These are phyloP conservation scores for Ophiostoma fasciatum DNA, from an alignment of 2,329 filamentous ascomycete genomes.

Conservation along the genomic window DNA sequence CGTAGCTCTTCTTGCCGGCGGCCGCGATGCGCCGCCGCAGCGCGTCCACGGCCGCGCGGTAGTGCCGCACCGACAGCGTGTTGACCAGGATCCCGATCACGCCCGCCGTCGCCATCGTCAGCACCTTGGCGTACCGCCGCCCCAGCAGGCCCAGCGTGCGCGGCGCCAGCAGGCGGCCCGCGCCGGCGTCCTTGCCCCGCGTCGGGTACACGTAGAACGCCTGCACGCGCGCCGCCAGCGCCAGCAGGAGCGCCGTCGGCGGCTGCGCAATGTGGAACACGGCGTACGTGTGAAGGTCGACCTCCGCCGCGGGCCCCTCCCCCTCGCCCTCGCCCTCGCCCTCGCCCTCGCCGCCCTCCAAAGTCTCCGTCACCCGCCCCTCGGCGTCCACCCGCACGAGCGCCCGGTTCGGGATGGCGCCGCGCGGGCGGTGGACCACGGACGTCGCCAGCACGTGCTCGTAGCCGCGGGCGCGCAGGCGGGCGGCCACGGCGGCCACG, in stretches of 20 bases:
- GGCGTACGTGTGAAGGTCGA: conserved; percentile 47
- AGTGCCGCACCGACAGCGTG: conserved; percentile 83
- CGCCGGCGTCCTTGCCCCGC: not conserved
- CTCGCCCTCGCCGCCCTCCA: conserved; percentile 19
- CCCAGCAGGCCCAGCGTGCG: conserved; percentile 47
- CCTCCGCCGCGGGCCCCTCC: conserved; percentile 13
- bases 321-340: not conserved
- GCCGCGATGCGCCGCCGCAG: conserved; percentile 57
- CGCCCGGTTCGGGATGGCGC: conserved; percentile 69
- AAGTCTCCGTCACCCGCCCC: not conserved
- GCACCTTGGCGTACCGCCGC: conserved; percentile 76
- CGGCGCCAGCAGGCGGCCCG: conserved; percentile 13
- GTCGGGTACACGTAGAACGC: conserved; percentile 61
- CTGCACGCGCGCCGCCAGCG: conserved; percentile 67
- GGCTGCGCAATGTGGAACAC: conserved; percentile 74
- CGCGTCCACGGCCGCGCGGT: conserved; percentile 63
- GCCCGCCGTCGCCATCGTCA: conserved; percentile 62
- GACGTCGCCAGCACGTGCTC: conserved; percentile 50
- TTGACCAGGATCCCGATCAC: conserved; percentile 93
- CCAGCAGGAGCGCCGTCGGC: conserved; percentile 69
- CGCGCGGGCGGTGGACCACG: conserved; percentile 64
- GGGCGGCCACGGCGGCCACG: conserved; percentile 40
- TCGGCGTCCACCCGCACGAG: conserved; percentile 26
- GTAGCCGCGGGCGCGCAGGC: conserved; percentile 52
- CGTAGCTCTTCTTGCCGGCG: conserved; percentile 88